These are phyloP conservation scores for Ustilago vetiveriae DNA, from an alignment of 1,284 basidiomycete species.

Conservation along the genomic window DNA sequence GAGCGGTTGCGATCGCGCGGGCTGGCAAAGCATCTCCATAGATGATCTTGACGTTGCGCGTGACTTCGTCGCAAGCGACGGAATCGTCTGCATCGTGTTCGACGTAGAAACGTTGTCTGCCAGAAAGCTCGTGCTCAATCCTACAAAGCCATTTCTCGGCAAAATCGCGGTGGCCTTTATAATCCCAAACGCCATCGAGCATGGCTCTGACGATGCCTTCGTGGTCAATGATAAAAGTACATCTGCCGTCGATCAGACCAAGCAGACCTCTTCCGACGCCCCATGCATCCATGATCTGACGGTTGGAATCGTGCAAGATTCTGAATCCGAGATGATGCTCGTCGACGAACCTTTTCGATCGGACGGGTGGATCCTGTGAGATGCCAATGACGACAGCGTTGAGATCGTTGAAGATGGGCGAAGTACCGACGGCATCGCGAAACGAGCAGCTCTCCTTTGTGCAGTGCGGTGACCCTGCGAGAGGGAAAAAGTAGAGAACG, in stretches of 20 bases:
- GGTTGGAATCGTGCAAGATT: constrained; percentile 49
- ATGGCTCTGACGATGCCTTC: constrained; percentile 54
- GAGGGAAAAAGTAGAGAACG: constrained; percentile 60
- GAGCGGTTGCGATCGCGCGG: constrained; percentile 43
- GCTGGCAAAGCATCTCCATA: constrained; percentile 30
- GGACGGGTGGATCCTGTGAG: constrained; percentile 46
- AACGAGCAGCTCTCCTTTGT: constrained; percentile 56
- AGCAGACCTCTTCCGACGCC: constrained; percentile 44
- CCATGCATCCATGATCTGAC: constrained; percentile 47
- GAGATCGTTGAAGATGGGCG: constrained; percentile 57
- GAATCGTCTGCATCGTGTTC: constrained; percentile 23
- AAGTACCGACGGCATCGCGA: constrained; percentile 51
- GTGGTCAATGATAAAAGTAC: constrained; percentile 60
- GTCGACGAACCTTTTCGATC: constrained; percentile 50
- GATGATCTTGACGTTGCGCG: constrained; percentile 24
- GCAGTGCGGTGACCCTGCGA: constrained; percentile 61
- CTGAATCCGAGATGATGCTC: constrained; percentile 51
- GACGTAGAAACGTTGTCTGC: constrained; percentile 38
- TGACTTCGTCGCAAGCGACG: constrained; percentile 13
- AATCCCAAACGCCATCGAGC: constrained; percentile 56
- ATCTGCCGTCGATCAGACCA: constrained; percentile 51
- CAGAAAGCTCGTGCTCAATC: constrained; percentile 55
- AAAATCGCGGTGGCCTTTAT: constrained; percentile 50
- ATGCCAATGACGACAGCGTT: constrained; percentile 62
- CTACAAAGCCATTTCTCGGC: constrained; percentile 58